A percentile compares a stretch with the other conserved stretches of the same genome.
Conservation (phyloP, 169 alveolate genomes). For the Prorocentrum cordatum region DNA sequence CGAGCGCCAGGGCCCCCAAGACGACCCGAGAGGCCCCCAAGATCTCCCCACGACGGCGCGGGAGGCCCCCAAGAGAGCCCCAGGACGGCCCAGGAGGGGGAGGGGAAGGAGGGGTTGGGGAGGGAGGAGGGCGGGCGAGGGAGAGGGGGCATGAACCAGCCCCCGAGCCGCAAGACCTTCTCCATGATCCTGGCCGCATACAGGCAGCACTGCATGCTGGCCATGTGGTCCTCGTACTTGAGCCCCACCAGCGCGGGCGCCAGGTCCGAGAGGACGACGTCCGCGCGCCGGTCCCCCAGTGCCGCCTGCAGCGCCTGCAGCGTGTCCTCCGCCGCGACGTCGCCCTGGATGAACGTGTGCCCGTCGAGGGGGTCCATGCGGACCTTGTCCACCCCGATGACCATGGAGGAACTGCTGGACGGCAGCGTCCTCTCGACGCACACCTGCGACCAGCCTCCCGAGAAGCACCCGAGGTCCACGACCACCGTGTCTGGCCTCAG, state of each 20-base stretch:
- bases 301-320: conserved; percentile 62
- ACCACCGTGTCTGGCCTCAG: conserved; percentile 54
- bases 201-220: conserved; percentile 24
- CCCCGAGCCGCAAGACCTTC: neutral
- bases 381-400: conserved; percentile 42
- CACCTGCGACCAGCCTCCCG: conserved; percentile 73
- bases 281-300: conserved; percentile 73
- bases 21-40: no score
- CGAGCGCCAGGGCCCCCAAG: no score
- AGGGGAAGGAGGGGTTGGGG: no score
- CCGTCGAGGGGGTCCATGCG: conserved; percentile 48
- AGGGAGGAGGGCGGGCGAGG: no score
- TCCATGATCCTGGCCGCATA: conserved; percentile 12
- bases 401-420: neutral
- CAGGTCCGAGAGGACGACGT: conserved; percentile 64
- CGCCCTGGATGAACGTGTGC: conserved; percentile 64
- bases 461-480: conserved; percentile 73
- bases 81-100: no score
- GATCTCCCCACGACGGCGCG: no score
- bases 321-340: conserved; percentile 27
- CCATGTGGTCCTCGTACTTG: conserved; percentile 15
- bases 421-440: conserved; percentile 62
- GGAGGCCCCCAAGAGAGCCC: no score
- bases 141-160: neutral
- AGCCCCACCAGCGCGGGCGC: conserved; percentile 13